Percentiles rank a stretch among this genome's conserved stretches.
Evolutionary conservation across 495 filamentous ascomycete genomes (phyloP).

Genomic region (Evernia prunastri): DNA sequence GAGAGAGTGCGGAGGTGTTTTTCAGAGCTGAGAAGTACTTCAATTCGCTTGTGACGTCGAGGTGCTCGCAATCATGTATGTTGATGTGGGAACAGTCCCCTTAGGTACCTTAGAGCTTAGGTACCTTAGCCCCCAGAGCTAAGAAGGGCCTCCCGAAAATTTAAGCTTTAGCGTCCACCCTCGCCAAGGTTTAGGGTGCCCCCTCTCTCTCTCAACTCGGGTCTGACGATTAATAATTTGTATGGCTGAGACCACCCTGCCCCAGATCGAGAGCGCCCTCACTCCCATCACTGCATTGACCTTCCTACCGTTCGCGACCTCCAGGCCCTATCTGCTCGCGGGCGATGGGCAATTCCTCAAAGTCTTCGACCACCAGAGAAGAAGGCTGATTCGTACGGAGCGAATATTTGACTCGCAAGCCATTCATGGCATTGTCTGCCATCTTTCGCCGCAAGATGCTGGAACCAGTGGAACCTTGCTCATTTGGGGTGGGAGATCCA

Average conservation of each 20-base stretch:
- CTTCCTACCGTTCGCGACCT: slow-evolving; percentile 12
- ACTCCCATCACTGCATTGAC: slow-evolving; percentile 22
- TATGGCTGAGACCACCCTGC: neutral
- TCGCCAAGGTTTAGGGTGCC: too few species aligned
- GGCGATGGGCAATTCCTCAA: slow-evolving; percentile 73
- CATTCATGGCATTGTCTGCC: slow-evolving; percentile 61
- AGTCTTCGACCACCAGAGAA: slow-evolving; percentile 40
- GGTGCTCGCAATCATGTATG: too few species aligned
- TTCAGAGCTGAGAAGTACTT: too few species aligned
- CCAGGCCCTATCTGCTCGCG: slow-evolving; percentile 44
- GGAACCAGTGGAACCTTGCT: slow-evolving; percentile 29
- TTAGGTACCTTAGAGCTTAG: too few species aligned
- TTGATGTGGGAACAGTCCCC: too few species aligned
- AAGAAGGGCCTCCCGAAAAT: too few species aligned
- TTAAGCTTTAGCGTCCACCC: too few species aligned
- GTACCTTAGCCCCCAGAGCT: too few species aligned
- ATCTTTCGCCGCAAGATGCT: slow-evolving; percentile 9
- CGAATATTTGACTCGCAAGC: slow-evolving; percentile 55
- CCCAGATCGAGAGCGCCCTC: neutral
- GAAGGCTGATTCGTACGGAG: slow-evolving; percentile 32
- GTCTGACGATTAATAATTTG: neutral
- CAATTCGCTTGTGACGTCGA: too few species aligned
- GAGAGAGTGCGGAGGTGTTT: too few species aligned
- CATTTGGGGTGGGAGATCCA: slow-evolving; percentile 50
- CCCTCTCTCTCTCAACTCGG: neutral